These are phyloP conservation scores for Trametes sp. DNA, from an alignment of 1,284 basidiomycete species.

Conservation along the genomic window DNA sequence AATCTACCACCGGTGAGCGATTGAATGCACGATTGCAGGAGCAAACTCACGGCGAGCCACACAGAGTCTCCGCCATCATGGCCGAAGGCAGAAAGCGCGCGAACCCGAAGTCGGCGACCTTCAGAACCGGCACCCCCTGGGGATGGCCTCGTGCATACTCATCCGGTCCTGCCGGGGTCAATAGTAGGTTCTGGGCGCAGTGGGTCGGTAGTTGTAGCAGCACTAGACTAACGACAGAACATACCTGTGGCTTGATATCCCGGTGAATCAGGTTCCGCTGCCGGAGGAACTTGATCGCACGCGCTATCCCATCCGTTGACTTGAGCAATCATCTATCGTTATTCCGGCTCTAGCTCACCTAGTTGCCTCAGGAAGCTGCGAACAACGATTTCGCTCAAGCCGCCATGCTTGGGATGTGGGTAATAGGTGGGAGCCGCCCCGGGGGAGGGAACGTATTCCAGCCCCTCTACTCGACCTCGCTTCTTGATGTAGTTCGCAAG, in stretches of 20 bases:
- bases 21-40: neutral
- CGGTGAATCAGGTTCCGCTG: slow-evolving; percentile 93
- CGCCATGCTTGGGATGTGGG: slow-evolving; percentile 90
- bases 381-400: slow-evolving; percentile 90
- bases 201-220: neutral
- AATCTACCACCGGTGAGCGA: slow-evolving; percentile 55
- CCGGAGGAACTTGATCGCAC: slow-evolving; percentile 93
- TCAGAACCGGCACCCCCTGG: slow-evolving; percentile 91
- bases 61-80: slow-evolving; percentile 96
- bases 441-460: slow-evolving; percentile 79
- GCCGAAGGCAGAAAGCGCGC: slow-evolving; percentile 91
- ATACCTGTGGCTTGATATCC: slow-evolving; percentile 95
- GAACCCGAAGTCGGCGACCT: slow-evolving; percentile 98
- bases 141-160: slow-evolving; percentile 90
- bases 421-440: slow-evolving; percentile 82
- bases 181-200: slow-evolving; percentile 77
- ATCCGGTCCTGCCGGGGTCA: slow-evolving; percentile 83
- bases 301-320: slow-evolving; percentile 57
- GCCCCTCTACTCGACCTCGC: slow-evolving; percentile 83
- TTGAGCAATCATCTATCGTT: neutral
- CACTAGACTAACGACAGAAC: slow-evolving; percentile 7
- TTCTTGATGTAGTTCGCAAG: slow-evolving; percentile 97
- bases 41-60: slow-evolving; percentile 87
- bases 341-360: slow-evolving; percentile 53
- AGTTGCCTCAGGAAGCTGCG: slow-evolving; percentile 94